Evolutionary conservation across 345 rosid genomes (phyloP), one percentile per base, ranked within the genome.

Genomic region (Citropsis articulata): DNA sequence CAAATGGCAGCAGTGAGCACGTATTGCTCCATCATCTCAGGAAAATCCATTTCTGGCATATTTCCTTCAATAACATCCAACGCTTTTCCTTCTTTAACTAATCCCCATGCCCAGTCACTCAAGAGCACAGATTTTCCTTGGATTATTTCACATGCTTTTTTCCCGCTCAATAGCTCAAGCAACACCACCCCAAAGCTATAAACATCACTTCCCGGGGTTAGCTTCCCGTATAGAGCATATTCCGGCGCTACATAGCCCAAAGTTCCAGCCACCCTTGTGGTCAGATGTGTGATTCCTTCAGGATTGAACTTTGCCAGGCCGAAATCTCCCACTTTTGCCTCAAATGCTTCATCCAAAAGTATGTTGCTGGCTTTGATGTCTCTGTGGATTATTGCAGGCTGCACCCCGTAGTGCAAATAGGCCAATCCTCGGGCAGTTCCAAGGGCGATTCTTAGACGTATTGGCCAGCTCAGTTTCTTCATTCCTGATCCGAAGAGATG

Each of bases 281-380:
- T 85, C 48, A 85, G 67, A 75, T 88, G 90, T 19, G 90, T 77
- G 80, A 16, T 75, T 72, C 82, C 87, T 2, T 71, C 81, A 12
- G 81, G 72, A 53, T 84, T 85, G 73, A 84, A 78, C 82, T 74
- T 88, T 25, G 90, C 87, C 30, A 88, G 79, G 59, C 88, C 88
- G 25, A 88, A 88, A 85, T 88, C 90, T 2, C 83, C 90, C 16
- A 85, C 81, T 74, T 84, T 82, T 7, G 90, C 71, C 74, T 84
- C 85, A 7, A 84, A 88, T 40, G 77, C 65, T 10, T 82, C 78
- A 1, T 85, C 88, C 69, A 84, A 42, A 65, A 84, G 84, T n/a
- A 88, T 88, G 72, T 85, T 87, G 50, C 87, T 85, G 2, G 88
- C 85, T 66, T 87, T 87, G 55, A 87, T 82, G 42, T 87, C 90